A percentile compares a stretch with the other conserved stretches of the same genome.
Conservation (phyloP, 495 filamentous ascomycete genomes). For the Penicillium pulvis region DNA sequence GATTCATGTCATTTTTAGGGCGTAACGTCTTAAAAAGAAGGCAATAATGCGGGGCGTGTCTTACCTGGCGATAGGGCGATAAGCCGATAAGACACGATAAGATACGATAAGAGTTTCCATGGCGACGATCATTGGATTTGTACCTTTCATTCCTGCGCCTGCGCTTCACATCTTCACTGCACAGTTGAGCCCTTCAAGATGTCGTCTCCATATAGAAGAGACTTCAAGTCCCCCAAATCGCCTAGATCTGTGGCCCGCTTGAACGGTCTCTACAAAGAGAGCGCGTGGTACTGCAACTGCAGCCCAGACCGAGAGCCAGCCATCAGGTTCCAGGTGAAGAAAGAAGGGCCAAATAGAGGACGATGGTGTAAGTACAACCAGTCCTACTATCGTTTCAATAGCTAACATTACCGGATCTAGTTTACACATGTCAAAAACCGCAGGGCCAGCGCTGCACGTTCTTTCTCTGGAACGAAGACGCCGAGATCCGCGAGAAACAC, state of each 20-base stretch:
- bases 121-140: constrained; percentile 19
- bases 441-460: constrained; percentile 60
- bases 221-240: constrained; percentile 13
- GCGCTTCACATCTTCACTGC: background rate
- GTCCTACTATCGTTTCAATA: background rate
- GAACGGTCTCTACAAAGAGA: constrained; percentile 58
- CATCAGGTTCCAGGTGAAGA: constrained; percentile 61
- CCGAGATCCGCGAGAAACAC: constrained; percentile 54
- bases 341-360: constrained; percentile 66
- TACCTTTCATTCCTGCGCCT: background rate
- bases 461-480: constrained; percentile 72
- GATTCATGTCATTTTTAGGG: background rate
- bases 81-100: constrained; percentile 5
- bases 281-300: constrained; percentile 68
- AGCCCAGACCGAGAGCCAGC: constrained; percentile 59
- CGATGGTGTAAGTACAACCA: constrained; percentile 47
- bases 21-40: background rate
- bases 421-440: constrained; percentile 66
- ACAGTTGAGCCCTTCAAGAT: background rate
- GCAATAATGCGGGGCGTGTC: background rate
- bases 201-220: constrained; percentile 19
- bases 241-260: constrained; percentile 39
- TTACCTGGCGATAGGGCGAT: background rate
- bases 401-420: constrained; percentile 23
- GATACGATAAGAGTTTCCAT: constrained; percentile 24